phyloP scores from a whole-genome alignment of 345 rosid species.

The Linum trigynum region DNA sequence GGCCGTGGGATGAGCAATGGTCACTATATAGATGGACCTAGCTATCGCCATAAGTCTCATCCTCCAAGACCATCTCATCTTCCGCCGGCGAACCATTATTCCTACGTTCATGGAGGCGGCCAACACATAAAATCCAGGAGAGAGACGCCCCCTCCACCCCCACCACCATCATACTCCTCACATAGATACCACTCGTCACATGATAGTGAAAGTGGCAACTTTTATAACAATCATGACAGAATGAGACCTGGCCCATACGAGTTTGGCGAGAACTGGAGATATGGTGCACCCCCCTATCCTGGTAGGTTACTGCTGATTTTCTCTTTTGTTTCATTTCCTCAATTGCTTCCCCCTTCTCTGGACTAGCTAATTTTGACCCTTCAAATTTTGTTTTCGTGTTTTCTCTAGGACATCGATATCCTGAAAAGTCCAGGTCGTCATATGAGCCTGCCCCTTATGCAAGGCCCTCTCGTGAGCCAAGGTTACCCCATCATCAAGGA shows the following conservation, averaged over 20 bases:
- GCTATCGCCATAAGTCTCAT: conserved; percentile 44
- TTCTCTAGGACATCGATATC: conserved; percentile 44
- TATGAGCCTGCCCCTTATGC: conserved; percentile 44
- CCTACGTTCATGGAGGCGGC: conserved; percentile 47
- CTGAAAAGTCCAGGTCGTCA: conserved; percentile 40
- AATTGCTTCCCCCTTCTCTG: not conserved
- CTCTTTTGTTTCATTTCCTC: not conserved
- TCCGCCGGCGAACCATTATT: conserved; percentile 56
- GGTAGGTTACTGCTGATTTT: conserved; percentile 29
- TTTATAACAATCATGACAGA: conserved; percentile 60
- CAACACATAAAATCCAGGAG: conserved; percentile 45
- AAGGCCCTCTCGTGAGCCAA: conserved; percentile 47
- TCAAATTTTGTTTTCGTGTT: not conserved
- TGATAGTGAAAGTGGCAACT: conserved; percentile 40
- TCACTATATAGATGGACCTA: conserved; percentile 36
- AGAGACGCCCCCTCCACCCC: conserved; percentile 49
- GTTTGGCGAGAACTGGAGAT: conserved; percentile 56
- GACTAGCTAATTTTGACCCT: conserved; percentile 1
- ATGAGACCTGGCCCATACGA: conserved; percentile 54
- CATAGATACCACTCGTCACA: conserved; percentile 44
- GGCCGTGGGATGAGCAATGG: conserved; percentile 24
- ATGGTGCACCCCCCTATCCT: conserved; percentile 38
- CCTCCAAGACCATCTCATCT: conserved; percentile 56
- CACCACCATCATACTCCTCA: conserved; percentile 35
- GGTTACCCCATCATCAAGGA: conserved; percentile 45